Base-by-base conservation (phyloP, 768 basidiomycete genomes). In the Suillus sp. region DNA sequence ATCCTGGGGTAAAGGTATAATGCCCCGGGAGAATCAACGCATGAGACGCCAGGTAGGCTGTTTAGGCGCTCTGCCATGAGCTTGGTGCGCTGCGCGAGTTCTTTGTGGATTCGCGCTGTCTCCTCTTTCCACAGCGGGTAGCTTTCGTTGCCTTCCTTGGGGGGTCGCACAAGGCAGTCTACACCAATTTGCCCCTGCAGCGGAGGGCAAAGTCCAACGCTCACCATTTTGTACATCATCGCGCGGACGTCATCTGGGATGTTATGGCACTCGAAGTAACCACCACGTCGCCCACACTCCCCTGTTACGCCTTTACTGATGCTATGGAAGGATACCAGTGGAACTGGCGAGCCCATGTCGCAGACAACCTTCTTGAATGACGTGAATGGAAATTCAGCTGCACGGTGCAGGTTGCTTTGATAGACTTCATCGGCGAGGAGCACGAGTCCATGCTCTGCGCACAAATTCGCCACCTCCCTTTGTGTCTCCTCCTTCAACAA, bases 361-460 rank as follows among this genome's bases (percentile, higher is more conserved):
- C 82, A 79, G 2, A 97, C 86, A 59, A 93, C 82, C 77, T 94
- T 91, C 77, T 98, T 98, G 86, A 99, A 99, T 11, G 92, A 94
- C 57, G 87, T 86, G 84, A 99, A 99, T 0, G 91, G 84, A 74
- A 91, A 87, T 1, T 80, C 80, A 3, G 75, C 71, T 47, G 78
- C 80, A 51, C 83, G 80, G 80, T 96, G 95, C 50, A 99, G 84
- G 80, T 99, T 99, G 69, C 79, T 79, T 77, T 99, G 96, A 83
- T 99, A 98, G n/a, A 99, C 96, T 76, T 99, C 96, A 76, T 99
- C 96, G 0, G 96, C 96, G 67, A 99, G 85, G 58, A 99, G 86
- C 25, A 96, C 90, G 62, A 99, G 87, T 8, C 81, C 80, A 77
- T 98, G 81, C 67, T 91, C 82, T 72, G 95, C 92, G 77, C 95